Percentiles rank a stretch among this genome's conserved stretches.
Evolutionary conservation across 768 basidiomycete genomes (phyloP).

Genomic region (Botryobasidium botryosum): DNA sequence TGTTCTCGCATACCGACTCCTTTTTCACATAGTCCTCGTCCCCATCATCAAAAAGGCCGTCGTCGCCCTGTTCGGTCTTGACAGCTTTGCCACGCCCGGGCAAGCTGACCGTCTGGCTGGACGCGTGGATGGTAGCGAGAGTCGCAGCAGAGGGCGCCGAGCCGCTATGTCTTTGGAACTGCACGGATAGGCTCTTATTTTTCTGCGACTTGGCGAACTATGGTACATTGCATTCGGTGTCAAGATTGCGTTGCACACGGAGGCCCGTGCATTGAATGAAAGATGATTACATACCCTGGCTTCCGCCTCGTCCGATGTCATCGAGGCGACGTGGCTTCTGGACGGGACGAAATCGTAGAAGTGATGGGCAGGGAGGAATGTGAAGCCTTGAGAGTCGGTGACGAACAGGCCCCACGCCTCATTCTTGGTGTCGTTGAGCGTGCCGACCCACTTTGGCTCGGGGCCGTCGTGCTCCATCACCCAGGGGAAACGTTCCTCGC

Average conservation of each 20-base stretch:
- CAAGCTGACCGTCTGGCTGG: neutral
- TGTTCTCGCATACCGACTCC: constrained; percentile 11
- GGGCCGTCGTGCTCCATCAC: constrained; percentile 63
- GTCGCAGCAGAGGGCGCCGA: constrained; percentile 44
- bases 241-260: constrained; percentile 6
- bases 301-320: constrained; percentile 49
- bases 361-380: constrained; percentile 71
- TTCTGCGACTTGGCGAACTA: constrained; percentile 40
- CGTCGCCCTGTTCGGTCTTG: constrained; percentile 40
- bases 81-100: neutral
- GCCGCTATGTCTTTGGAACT: constrained; percentile 21
- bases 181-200: constrained; percentile 28
- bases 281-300: constrained; percentile 33
- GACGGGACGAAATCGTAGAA: constrained; percentile 92
- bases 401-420: constrained; percentile 68
- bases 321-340: constrained; percentile 47
- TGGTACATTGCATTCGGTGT: constrained; percentile 14
- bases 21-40: constrained; percentile 42
- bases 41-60: constrained; percentile 45
- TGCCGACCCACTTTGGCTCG: constrained; percentile 54
- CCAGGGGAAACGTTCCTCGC: constrained; percentile 84
- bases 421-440: constrained; percentile 60
- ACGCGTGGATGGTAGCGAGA: constrained; percentile 47
- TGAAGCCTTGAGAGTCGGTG: constrained; percentile 52
- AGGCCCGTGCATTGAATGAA: neutral